Evolutionary conservation across 2,329 filamentous ascomycete genomes (phyloP), one percentile per base, ranked within the genome.

Genomic region (Drechmeria coniospora): DNA sequence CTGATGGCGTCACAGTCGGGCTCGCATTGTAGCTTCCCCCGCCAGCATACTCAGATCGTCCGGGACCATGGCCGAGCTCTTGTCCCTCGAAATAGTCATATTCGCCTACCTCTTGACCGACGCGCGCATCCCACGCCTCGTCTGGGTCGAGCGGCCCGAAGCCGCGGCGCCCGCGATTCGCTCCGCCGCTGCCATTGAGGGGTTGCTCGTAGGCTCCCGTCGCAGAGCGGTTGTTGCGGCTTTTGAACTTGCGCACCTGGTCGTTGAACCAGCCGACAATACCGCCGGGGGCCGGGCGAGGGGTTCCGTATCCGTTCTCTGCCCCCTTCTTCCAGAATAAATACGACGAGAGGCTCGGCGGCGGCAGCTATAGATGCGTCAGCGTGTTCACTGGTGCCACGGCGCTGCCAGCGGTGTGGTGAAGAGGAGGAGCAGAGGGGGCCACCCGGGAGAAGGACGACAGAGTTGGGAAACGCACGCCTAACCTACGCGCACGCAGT

Each of bases 111-210:
- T 86, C 80, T 40, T 73, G 64, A 32, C 79, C 79, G 4, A 92
- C 80, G 33, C 79, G 63, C 36, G 79, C 56, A 54, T 90, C 81
- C 83, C 83, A 92, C 2, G 81, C 80, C 45, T 86, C 80, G 47
- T 92, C 82, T 2, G 79, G 79, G 44, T 90, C 82, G 25, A 83
- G 64, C 4, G 73, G 61, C 2, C 74, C 72, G 48, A 79, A 75
- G 14, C 71, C 71, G 29, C 68, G 53, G 30, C 63, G 60, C 30
- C 59, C 56, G 25, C 56, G 55, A 19, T 50, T 36, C 13, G 43
- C 44, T 30, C 50, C 51, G 27, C 50, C 51, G 33, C 50, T 53
- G 28, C 50, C 54, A 23, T 51, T 49, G 6, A 55, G 46, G 5
- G 65, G 56, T 41, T 82, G 56, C 43, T 84, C 79, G 57, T 83